A percentile compares a stretch with the other conserved stretches of the same genome.
Conservation (phyloP, 257 asterid genomes). For the Solanum virginianum region DNA sequence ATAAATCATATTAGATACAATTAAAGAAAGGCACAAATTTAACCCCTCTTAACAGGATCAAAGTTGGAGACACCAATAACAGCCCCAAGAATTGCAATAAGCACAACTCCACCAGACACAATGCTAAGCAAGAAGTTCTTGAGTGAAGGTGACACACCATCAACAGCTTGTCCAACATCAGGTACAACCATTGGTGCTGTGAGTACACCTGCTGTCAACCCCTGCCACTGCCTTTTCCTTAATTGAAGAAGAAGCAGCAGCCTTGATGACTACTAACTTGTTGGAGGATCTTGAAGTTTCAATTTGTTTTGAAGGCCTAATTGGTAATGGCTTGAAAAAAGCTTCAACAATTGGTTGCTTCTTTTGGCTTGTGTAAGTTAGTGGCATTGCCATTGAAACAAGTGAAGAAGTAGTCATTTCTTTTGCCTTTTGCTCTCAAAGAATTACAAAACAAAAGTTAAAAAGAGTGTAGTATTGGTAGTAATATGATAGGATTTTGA, state of each 20-base stretch:
- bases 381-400: conserved; percentile 55
- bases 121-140: conserved; percentile 78
- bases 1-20: background rate
- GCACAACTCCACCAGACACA: conserved; percentile 67
- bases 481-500: background rate
- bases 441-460: background rate
- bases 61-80: conserved; percentile 68
- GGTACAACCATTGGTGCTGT: conserved; percentile 66
- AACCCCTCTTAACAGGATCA: conserved; percentile 75
- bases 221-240: conserved; percentile 66
- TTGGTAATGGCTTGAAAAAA: conserved; percentile 47
- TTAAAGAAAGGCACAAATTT: conserved; percentile 2
- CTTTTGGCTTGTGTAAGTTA: conserved; percentile 34
- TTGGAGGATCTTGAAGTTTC: conserved; percentile 15
- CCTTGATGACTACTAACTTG: conserved; percentile 42
- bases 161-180: conserved; percentile 68
- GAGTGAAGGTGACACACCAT: conserved; percentile 51
- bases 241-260: conserved; percentile 20
- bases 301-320: conserved; percentile 25
- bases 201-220: conserved; percentile 58
- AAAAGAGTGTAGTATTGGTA: background rate
- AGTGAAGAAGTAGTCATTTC: conserved; percentile 67
- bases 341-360: conserved; percentile 19
- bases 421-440: background rate
- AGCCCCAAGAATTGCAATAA: conserved; percentile 46